phyloP scores from a whole-genome alignment of 2,329 filamentous ascomycete genomes.

The Fusarium musae region DNA sequence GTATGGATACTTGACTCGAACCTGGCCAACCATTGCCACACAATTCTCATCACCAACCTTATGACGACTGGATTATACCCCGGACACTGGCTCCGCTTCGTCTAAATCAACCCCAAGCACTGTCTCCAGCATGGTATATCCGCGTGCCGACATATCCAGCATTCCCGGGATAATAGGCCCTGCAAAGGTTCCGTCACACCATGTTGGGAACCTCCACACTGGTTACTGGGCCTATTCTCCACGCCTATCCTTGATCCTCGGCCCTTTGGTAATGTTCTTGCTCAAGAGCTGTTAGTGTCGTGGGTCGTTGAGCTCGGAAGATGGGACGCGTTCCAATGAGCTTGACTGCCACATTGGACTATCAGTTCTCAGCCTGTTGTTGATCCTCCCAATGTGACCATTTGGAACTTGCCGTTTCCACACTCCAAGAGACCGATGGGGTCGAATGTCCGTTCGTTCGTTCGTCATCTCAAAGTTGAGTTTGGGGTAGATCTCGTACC shows the following conservation, averaged over 20 bases:
- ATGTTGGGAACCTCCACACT: constrained; percentile 22
- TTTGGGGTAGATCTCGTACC: constrained; percentile 22
- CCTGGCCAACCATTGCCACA: constrained; percentile 18
- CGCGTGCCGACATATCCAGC: constrained; percentile 39
- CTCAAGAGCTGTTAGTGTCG: constrained; percentile 28
- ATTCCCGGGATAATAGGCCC: constrained; percentile 7
- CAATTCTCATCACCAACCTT: constrained; percentile 22
- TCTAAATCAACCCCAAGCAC: constrained; percentile 10
- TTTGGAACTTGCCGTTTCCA: constrained; percentile 13
- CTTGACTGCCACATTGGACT: neutral
- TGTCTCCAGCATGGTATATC: constrained; percentile 8
- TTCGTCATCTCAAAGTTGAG: constrained; percentile 24
- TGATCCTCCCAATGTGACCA: constrained; percentile 13
- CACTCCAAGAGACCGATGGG: constrained; percentile 7
- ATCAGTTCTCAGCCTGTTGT: constrained; percentile 16
- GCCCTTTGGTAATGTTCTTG: constrained; percentile 23
- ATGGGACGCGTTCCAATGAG: constrained; percentile 2
- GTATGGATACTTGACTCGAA: constrained; percentile 13
- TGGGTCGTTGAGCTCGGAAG: constrained; percentile 25
- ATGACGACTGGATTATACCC: constrained; percentile 23
- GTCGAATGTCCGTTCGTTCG: constrained; percentile 15
- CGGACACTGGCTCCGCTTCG: constrained; percentile 23
- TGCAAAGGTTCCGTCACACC: constrained; percentile 26
- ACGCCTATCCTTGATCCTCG: constrained; percentile 23
- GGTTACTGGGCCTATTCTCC: neutral